Evolutionary conservation across 2,329 filamentous ascomycete genomes (phyloP).

Genomic region (Fusarium sp.): DNA sequence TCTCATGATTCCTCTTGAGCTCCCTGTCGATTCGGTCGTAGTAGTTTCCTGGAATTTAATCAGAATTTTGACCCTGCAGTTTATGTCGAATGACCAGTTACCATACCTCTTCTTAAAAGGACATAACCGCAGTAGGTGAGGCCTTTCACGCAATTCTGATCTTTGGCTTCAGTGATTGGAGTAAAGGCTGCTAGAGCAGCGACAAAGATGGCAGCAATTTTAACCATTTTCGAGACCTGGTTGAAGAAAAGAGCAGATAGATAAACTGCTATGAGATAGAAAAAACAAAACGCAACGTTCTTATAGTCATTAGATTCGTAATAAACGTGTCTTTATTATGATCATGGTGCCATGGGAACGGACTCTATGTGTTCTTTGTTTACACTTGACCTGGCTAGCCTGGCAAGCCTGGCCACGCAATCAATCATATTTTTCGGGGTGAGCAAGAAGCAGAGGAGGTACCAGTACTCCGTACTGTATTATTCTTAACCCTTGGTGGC

Average conservation of each 20-base stretch:
- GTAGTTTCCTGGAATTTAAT: not conserved
- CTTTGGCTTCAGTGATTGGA: not conserved
- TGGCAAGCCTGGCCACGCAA: too few species aligned
- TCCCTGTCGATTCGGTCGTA: not conserved
- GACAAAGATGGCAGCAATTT: not conserved
- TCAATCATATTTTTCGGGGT: too few species aligned
- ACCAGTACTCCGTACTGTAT: too few species aligned
- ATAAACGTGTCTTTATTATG: too few species aligned
- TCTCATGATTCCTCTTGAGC: not conserved
- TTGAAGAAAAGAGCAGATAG: not conserved
- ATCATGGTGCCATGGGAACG: too few species aligned
- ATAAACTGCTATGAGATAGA: not conserved
- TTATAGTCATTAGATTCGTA: too few species aligned
- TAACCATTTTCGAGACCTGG: not conserved
- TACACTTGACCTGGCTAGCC: too few species aligned
- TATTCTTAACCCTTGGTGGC: too few species aligned
- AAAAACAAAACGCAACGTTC: not conserved
- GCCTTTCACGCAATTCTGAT: not conserved
- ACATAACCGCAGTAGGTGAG: not conserved
- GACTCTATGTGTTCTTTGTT: too few species aligned
- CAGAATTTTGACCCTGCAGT: not conserved
- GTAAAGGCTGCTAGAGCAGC: not conserved
- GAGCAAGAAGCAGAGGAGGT: too few species aligned
- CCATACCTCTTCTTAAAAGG: not conserved
- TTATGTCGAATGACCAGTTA: not conserved